Evolutionary conservation across 75 land plant species (phyloP).

Genomic region (Ceratopteris richardii): DNA sequence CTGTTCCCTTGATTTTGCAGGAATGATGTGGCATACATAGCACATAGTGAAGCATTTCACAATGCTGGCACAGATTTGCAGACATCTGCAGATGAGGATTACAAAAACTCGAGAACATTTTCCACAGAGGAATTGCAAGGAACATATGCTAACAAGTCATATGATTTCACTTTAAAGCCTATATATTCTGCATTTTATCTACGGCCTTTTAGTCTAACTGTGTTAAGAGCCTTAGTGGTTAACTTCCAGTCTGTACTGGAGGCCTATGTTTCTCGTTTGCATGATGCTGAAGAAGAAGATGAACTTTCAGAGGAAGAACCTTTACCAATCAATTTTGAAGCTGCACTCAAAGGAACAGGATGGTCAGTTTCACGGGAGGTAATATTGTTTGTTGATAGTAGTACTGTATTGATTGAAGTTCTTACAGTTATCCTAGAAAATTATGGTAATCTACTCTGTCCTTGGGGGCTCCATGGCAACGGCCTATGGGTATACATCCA

Average conservation of each 20-base stretch:
- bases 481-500: no score
- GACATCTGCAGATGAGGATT: slow-evolving; percentile 16
- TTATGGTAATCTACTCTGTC: no score
- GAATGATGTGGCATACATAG: slow-evolving; percentile 18
- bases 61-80: not conserved
- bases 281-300: slow-evolving; percentile 35
- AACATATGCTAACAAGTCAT: slow-evolving; percentile 35
- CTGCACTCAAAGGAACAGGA: slow-evolving; percentile 60
- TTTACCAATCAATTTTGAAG: slow-evolving; percentile 46
- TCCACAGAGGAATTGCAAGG: slow-evolving; percentile 1
- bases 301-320: slow-evolving; percentile 36
- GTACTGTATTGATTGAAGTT: not conserved
- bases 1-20: slow-evolving; percentile 7
- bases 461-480: no score
- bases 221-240: slow-evolving; percentile 64
- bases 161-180: slow-evolving; percentile 69
- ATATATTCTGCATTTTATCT: slow-evolving; percentile 71
- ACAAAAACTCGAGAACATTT: not conserved
- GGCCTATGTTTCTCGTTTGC: slow-evolving; percentile 23
- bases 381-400: not conserved
- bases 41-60: slow-evolving; percentile 18
- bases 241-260: slow-evolving; percentile 84
- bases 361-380: slow-evolving; percentile 85
- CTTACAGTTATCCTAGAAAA: not conserved
- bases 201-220: slow-evolving; percentile 48